Evolutionary conservation across 768 basidiomycete genomes (phyloP), one percentile per base, ranked within the genome.

Genomic region (Coprinopsis sp.): DNA sequence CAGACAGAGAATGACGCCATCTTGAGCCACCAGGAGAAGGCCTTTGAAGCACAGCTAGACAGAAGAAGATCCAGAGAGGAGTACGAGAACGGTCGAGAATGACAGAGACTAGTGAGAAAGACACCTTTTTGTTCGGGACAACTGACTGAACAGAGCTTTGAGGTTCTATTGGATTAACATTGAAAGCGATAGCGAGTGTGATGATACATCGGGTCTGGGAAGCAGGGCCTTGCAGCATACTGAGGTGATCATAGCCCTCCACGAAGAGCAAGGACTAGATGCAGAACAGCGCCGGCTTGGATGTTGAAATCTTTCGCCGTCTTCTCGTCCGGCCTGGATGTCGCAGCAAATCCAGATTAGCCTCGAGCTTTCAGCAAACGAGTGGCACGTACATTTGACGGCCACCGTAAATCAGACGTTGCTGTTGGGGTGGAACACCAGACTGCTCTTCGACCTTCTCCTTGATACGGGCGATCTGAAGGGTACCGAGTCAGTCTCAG

Each of bases 371-470:
- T 8, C 16, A 19, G 33, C 6, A 18, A 23, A 22, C 13, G 28
- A 16, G 12, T 23, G 31, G 5, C 34, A 70, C 79, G 66, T 65
- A 97, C 95, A 97, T 84, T 63, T 96, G 94, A 60, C 93, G 82
- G 27, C 95, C 95, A 59, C 79, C 68, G 64, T 85, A 96, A 63
- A 98, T 98, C 59, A 98, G 67, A 48, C 95, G 82, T 65, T 98
- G 95, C 66, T 98, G 95, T 33, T 76, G 89, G 51, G 95, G 95
- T 19, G 95, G 95, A 33, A 98, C 95, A 54, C 95, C 95, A 5
- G 92, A 93, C 69, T 97, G 94, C 72, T 97, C 94, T 65, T 98
- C 95, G 7, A 97, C 91, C 65, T 90, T 89, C 77, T 95, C 93
- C 73, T 98, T 98, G 69, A 98, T 92, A 55, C 89, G 81, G 37